phyloP scores from a whole-genome alignment of 371 early-diverging fungal genomes.

The Apophysomyces elegans region DNA sequence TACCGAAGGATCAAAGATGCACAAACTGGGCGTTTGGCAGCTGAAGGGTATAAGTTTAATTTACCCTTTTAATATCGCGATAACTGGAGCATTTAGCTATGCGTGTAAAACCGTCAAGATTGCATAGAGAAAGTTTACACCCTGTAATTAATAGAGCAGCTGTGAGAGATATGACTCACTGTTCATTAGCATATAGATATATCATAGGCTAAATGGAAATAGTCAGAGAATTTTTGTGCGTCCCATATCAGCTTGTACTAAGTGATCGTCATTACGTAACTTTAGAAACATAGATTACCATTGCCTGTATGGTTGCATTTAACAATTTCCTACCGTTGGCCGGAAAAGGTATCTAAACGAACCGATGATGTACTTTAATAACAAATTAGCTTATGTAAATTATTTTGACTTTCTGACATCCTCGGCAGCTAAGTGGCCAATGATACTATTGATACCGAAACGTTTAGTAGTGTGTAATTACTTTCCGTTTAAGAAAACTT shows the following conservation, averaged over 20 bases:
- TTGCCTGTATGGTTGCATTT: conserved; percentile 56
- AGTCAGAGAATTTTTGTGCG: too few relatives aligned
- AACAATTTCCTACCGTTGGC: conserved; percentile 60
- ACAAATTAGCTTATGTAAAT: background rate
- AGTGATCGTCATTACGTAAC: conserved; percentile 22
- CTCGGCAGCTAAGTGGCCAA: conserved; percentile 23
- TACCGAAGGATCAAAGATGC: too few relatives aligned
- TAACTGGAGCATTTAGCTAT: too few relatives aligned
- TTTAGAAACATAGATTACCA: conserved; percentile 25
- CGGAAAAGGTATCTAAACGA: conserved; percentile 51
- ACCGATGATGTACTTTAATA: background rate
- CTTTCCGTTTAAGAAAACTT: conserved; percentile 49
- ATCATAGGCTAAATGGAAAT: too few relatives aligned
- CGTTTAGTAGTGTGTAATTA: background rate
- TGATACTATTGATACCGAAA: conserved; percentile 3
- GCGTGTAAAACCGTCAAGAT: too few relatives aligned
- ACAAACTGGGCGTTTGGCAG: too few relatives aligned
- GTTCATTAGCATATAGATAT: too few relatives aligned
- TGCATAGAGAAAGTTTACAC: too few relatives aligned
- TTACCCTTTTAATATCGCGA: too few relatives aligned
- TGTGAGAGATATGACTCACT: too few relatives aligned
- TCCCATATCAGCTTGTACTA: conserved; percentile 13
- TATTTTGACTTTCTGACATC: conserved; percentile 26
- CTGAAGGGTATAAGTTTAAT: too few relatives aligned
- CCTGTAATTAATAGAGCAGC: too few relatives aligned